Evolutionary conservation across 2,329 filamentous ascomycete genomes (phyloP).

Genomic region (Pestalotiopsis sp.): DNA sequence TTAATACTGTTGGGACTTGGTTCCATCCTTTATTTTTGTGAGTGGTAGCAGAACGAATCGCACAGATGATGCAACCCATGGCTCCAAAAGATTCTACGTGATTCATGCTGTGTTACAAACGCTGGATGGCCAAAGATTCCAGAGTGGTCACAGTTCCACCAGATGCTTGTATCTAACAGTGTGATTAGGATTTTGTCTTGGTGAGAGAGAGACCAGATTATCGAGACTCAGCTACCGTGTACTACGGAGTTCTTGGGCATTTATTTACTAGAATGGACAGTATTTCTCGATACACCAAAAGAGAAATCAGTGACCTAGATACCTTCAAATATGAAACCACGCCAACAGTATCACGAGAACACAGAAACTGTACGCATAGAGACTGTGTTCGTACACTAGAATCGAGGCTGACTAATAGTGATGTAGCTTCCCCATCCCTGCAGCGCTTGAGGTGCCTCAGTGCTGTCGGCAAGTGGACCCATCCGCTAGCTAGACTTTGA

Average conservation of each 20-base stretch:
- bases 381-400: background rate
- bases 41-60: too few relatives aligned
- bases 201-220: background rate
- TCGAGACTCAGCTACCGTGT: background rate
- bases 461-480: background rate
- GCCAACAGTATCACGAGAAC: background rate
- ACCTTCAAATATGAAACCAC: too few relatives aligned
- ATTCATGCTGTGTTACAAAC: background rate
- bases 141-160: background rate
- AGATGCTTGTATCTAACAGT: background rate
- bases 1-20: too few relatives aligned
- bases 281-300: too few relatives aligned
- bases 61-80: background rate
- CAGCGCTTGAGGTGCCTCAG: background rate
- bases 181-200: background rate
- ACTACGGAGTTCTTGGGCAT: too few relatives aligned
- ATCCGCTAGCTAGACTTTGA: background rate
- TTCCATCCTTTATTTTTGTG: too few relatives aligned
- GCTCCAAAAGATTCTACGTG: background rate
- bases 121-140: background rate
- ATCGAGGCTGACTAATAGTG: background rate
- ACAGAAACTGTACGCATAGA: background rate
- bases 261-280: too few relatives aligned
- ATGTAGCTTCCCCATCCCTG: background rate
- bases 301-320: too few relatives aligned